A percentile compares a stretch with the other conserved stretches of the same genome.
Conservation (phyloP, 73 alveolate species). For the Blepharisma japonicum region DNA sequence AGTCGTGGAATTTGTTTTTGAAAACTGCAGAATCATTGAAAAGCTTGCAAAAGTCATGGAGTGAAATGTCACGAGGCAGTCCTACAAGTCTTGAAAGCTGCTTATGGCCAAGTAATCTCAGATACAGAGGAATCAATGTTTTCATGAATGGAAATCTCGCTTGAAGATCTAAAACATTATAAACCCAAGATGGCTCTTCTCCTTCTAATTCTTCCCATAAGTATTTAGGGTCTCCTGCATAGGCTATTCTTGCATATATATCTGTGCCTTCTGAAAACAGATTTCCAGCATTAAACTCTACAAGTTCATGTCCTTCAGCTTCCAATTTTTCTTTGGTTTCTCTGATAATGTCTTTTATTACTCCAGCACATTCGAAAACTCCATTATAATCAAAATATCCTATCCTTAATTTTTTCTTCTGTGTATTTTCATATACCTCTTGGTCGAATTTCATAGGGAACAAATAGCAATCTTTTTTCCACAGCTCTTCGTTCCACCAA, state of each 20-base stretch:
- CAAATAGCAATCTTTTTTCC: conserved; percentile 19
- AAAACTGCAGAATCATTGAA: background rate
- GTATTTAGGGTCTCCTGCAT: conserved; percentile 20
- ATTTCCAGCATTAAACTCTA: conserved; percentile 22
- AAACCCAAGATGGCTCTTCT: conserved; percentile 36
- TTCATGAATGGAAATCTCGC: background rate
- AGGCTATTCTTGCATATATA: conserved; percentile 5
- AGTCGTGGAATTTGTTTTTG: conserved; percentile 39
- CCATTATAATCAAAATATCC: conserved; percentile 52
- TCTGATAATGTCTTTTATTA: conserved; percentile 27
- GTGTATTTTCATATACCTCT: conserved; percentile 27
- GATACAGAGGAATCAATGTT: background rate
- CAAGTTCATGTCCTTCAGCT: conserved; percentile 36
- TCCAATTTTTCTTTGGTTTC: conserved; percentile 12
- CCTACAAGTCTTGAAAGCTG: background rate
- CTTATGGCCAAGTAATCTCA: background rate
- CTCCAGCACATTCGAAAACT: conserved; percentile 42
- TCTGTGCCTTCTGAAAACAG: conserved; percentile 28
- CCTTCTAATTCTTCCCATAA: conserved; percentile 32
- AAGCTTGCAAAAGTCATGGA: conserved; percentile 23
- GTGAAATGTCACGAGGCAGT: conserved; percentile 16
- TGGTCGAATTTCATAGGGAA: conserved; percentile 41
- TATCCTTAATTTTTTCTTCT: conserved; percentile 38
- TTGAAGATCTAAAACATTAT: background rate
- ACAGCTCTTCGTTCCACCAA: conserved; percentile 6